phyloP scores from a whole-genome alignment of 805 yeast species.

The Lipomyces sp. region DNA sequence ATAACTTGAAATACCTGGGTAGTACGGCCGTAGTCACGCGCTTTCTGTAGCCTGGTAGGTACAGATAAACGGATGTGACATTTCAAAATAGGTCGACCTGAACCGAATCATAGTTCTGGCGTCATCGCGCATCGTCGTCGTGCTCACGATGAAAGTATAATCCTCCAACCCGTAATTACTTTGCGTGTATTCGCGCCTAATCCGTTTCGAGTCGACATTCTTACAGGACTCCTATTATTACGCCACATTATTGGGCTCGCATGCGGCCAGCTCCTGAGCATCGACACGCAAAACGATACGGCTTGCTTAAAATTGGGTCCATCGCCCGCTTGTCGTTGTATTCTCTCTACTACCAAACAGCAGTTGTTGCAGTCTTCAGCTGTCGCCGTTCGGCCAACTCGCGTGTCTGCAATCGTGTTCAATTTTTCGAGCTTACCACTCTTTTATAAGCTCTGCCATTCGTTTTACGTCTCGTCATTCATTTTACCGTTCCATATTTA shows the following conservation, averaged over 20 bases:
- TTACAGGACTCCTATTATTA: not conserved
- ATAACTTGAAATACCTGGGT: too few relatives aligned
- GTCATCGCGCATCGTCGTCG: not conserved
- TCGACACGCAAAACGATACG: not conserved
- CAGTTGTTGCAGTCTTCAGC: not conserved
- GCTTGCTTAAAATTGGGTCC: not conserved
- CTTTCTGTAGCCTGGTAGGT: too few relatives aligned
- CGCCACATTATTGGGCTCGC: not conserved
- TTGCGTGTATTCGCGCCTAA: not conserved
- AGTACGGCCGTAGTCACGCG: too few relatives aligned
- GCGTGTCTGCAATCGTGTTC: not conserved
- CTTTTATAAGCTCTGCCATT: constrained; percentile 5
- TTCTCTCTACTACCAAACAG: not conserved
- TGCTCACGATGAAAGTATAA: not conserved
- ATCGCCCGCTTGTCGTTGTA: not conserved
- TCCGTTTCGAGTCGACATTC: not conserved
- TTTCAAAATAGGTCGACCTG: not conserved
- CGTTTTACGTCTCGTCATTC: not conserved
- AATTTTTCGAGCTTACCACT: constrained; percentile 5
- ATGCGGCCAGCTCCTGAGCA: not conserved
- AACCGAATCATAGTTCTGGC: not conserved
- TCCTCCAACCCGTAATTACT: not conserved
- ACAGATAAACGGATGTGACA: too few relatives aligned
- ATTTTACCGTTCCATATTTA: not conserved
- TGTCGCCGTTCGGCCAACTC: too few relatives aligned